phyloP scores from a whole-genome alignment of 768 basidiomycete genomes.

The Serendipita vermifera region DNA sequence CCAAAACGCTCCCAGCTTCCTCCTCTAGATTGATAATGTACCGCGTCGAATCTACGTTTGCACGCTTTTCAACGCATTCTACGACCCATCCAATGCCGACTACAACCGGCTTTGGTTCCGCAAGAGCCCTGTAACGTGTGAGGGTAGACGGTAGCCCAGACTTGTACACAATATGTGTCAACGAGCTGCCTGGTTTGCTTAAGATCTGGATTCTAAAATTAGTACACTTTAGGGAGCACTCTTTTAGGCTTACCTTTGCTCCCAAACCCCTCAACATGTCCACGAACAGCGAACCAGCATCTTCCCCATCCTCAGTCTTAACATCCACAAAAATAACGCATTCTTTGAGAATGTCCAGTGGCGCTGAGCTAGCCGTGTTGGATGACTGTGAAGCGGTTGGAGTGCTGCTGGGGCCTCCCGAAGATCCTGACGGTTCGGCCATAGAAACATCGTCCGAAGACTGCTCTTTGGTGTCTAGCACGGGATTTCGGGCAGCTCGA shows the following conservation, averaged over 20 bases:
- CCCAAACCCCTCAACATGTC: slow-evolving; percentile 73
- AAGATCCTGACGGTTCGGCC: slow-evolving; percentile 24
- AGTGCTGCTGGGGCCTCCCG: slow-evolving; percentile 17
- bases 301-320: slow-evolving; percentile 55
- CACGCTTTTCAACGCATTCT: slow-evolving; percentile 61
- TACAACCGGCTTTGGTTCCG: slow-evolving; percentile 56
- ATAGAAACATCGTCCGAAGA: slow-evolving; percentile 17
- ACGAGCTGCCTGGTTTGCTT: slow-evolving; percentile 51
- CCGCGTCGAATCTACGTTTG: slow-evolving; percentile 47
- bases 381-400: neutral
- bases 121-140: slow-evolving; percentile 50
- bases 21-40: slow-evolving; percentile 55
- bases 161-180: slow-evolving; percentile 81
- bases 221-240: neutral
- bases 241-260: slow-evolving; percentile 46
- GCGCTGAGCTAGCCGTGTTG: neutral
- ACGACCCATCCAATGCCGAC: slow-evolving; percentile 87
- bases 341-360: slow-evolving; percentile 41
- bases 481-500: slow-evolving; percentile 24
- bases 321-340: slow-evolving; percentile 83
- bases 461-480: slow-evolving; percentile 16
- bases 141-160: slow-evolving; percentile 66
- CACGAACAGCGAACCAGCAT: slow-evolving; percentile 66
- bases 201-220: slow-evolving; percentile 33
- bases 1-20: slow-evolving; percentile 4